phyloP scores from a whole-genome alignment of 2,329 filamentous ascomycete genomes.

The Sarocladiaceae sp. region DNA sequence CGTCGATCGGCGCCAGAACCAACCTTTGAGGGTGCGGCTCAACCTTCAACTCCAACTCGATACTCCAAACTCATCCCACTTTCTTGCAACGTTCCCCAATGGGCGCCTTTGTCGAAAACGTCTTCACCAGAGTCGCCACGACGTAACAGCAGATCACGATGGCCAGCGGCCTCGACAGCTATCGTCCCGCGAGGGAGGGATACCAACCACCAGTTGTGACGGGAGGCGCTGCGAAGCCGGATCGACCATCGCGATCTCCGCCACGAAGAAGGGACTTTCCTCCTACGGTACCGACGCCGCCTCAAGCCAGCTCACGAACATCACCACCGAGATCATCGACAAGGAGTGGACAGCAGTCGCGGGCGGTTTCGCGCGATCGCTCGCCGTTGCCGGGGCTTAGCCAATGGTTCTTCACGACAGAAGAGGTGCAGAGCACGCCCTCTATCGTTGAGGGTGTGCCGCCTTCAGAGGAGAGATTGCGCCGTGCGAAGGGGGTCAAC shows the following conservation, averaged over 20 bases:
- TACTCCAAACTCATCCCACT: too few relatives aligned
- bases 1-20: background rate
- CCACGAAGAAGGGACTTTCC: constrained; percentile 51
- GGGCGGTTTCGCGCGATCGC: constrained; percentile 34
- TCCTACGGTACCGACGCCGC: constrained; percentile 58
- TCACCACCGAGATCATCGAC: constrained; percentile 48
- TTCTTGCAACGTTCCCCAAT: background rate
- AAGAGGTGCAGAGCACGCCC: constrained; percentile 78
- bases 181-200: constrained; percentile 51
- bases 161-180: constrained; percentile 49
- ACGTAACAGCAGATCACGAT: constrained; percentile 26
- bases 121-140: background rate
- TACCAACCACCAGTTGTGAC: constrained; percentile 50
- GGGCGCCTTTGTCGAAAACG: background rate
- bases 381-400: constrained; percentile 34
- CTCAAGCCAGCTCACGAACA: constrained; percentile 48
- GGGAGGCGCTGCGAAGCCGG: constrained; percentile 30
- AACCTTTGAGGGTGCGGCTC: background rate
- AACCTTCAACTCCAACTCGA: too few relatives aligned
- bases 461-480: constrained; percentile 70
- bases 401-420: constrained; percentile 87
- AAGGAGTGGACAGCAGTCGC: constrained; percentile 25
- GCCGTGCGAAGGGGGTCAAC: constrained; percentile 87
- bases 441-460: constrained; percentile 79
- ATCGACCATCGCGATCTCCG: constrained; percentile 47